Evolutionary conservation across 495 filamentous ascomycete genomes (phyloP).

Genomic region (Aspergillus asperescens): DNA sequence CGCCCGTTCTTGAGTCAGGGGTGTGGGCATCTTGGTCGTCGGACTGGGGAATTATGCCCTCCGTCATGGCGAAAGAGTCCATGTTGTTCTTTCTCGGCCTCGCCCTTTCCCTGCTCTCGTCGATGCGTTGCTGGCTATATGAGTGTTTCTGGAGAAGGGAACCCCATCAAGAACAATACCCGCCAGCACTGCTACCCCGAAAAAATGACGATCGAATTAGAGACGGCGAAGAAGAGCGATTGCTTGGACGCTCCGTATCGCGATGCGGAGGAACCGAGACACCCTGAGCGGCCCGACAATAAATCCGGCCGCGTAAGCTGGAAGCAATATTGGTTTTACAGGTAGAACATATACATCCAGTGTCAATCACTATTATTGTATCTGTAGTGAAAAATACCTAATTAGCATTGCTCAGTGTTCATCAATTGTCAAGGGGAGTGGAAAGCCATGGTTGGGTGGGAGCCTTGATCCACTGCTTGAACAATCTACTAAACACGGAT

Average conservation of each 20-base stretch:
- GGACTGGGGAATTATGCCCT: constrained; percentile 34
- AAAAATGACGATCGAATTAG: constrained; percentile 6
- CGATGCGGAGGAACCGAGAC: constrained; percentile 21
- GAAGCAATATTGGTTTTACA: background rate
- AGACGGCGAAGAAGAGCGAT: constrained; percentile 2
- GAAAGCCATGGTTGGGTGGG: background rate
- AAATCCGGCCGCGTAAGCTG: constrained; percentile 24
- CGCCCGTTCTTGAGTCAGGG: constrained; percentile 20
- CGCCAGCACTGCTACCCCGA: constrained; percentile 2
- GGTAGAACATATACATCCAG: background rate
- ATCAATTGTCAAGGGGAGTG: background rate
- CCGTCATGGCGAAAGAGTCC: constrained; percentile 45
- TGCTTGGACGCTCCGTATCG: constrained; percentile 9
- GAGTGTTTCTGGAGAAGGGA: background rate
- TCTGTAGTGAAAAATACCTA: no score
- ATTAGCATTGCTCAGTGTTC: background rate
- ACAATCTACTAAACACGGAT: background rate
- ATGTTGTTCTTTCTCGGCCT: constrained; percentile 20
- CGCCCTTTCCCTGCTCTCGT: background rate
- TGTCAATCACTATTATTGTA: background rate
- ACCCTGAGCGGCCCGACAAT: constrained; percentile 23
- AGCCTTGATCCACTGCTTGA: background rate
- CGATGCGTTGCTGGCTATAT: background rate
- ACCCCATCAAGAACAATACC: constrained; percentile 21
- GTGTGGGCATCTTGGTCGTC: constrained; percentile 29